Conservation (phyloP, 345 rosid species). For the Mercurialis annua region DNA sequence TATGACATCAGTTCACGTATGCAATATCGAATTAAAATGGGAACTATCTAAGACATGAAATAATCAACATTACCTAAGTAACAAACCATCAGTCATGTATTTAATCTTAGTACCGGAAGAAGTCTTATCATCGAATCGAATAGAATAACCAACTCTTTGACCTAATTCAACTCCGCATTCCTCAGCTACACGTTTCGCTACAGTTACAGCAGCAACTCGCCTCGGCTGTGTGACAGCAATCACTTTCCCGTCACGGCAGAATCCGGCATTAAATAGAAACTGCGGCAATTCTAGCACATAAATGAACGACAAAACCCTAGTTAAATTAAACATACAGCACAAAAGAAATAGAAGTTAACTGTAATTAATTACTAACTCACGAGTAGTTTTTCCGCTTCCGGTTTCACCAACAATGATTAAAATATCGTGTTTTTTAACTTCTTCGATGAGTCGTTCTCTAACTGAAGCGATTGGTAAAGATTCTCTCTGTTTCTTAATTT, state of each 20-base stretch:
- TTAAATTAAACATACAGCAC: not conserved
- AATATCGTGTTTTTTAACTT: constrained; percentile 54
- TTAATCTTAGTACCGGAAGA: constrained; percentile 64
- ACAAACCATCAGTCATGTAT: constrained; percentile 91
- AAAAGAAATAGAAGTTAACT: not conserved
- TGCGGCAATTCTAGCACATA: constrained; percentile 69
- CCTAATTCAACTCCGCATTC: constrained; percentile 81
- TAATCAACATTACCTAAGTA: constrained; percentile 49
- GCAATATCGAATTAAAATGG: not conserved
- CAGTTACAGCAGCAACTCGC: constrained; percentile 90
- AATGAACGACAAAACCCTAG: not conserved
- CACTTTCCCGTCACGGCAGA: constrained; percentile 66
- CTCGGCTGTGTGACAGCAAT: constrained; percentile 87
- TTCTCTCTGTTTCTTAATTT: constrained; percentile 53
- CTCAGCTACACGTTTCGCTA: constrained; percentile 81
- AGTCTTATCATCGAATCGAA: constrained; percentile 78
- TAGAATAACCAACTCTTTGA: constrained; percentile 78
- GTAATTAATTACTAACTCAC: constrained; percentile 34
- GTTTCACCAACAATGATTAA: constrained; percentile 93
- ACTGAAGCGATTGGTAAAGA: constrained; percentile 90
- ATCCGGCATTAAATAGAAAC: constrained; percentile 66
- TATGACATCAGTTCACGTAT: constrained; percentile 17
- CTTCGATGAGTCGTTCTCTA: constrained; percentile 69
- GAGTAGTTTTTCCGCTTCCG: constrained; percentile 96
- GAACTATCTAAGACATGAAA: not conserved